Evolutionary conservation across 176 grass and related monocot species (phyloP), one percentile per base, ranked within the genome.

Genomic region (Eleusine coracana): DNA sequence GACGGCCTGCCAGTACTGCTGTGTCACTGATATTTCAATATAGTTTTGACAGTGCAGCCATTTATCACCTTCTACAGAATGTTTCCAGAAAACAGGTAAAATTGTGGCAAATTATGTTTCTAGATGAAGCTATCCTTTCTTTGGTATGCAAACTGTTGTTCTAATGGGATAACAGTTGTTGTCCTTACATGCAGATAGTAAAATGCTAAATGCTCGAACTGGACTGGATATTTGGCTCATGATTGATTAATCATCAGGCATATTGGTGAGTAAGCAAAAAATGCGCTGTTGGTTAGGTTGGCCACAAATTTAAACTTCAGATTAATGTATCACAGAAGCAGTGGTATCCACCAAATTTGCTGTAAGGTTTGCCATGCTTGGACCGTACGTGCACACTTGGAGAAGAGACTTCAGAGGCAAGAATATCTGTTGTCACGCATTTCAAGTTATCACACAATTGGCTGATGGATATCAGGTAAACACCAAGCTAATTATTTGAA

Each of bases 21-120:
- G 44, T 14, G 7, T 9, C 54, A 5, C 58, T 60, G 21, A 25
- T n/a, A 59, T 59, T 82, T 44, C 66, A 66, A 23, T 16, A 34
- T 17, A 55, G 5, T 41, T 58, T 71, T 58, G 15, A 71, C 0
- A 29, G 5, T 62, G 21, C 9, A 29, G 15, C 55, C 14, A 16
- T 14, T 55, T 23, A 71, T 64, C 10, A 63, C 10, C 61, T 64
- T 41, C 13, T 82, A 63, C 15, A 69, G 39, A 40, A 75, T 62
- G 27, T 46, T 50, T 63, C n/a, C 4, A 62, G 3, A 28, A 80
- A 74, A 41, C 59, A 86, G 77, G 58, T 86, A 80, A 36, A 66
- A 45, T 52, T 51, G 15, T 52, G 55, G 7, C 11, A 74, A 86
- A 49, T 36, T 37, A 27, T 60, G n/a, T 71, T 42, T 39, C n/a